These are phyloP conservation scores for Emiliania huxleyi DNA, from an alignment of 78 protist genomes.

Conservation along the genomic window DNA sequence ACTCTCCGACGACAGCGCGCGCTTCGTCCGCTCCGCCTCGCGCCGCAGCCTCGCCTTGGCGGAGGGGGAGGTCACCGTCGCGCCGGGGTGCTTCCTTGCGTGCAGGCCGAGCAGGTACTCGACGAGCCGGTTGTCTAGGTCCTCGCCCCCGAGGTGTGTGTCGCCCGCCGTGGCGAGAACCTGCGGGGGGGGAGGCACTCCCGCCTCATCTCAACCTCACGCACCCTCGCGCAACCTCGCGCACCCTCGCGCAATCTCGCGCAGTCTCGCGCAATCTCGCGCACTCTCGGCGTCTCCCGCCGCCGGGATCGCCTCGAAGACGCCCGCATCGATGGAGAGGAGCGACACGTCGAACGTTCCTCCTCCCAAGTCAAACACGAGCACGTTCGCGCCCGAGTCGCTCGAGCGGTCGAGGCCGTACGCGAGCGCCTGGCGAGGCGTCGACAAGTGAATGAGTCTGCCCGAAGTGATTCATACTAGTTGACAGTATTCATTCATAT, in stretches of 20 bases:
- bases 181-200: conserved; percentile 39
- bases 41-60: conserved; percentile 86
- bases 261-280: too few species aligned
- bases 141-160: conserved; percentile 98
- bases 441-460: background rate
- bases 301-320: conserved; percentile 50
- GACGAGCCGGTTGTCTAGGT: conserved; percentile 74
- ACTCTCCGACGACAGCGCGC: conserved; percentile 74
- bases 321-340: conserved; percentile 62
- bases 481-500: too few species aligned
- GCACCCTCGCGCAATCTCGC: too few species aligned
- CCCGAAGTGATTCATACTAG: background rate
- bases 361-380: conserved; percentile 97
- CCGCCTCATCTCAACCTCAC: too few species aligned
- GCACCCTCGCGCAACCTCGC: too few species aligned
- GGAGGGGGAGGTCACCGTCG: conserved; percentile 67
- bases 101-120: conserved; percentile 76
- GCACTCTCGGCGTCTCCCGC: background rate
- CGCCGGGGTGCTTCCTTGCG: conserved; percentile 69
- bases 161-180: conserved; percentile 95
- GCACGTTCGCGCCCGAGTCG: conserved; percentile 41
- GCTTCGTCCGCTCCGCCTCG: conserved; percentile 86
- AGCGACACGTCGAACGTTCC: conserved; percentile 89
- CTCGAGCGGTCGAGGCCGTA: conserved; percentile 50
- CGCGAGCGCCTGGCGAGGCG: too few species aligned